Evolutionary conservation across 495 filamentous ascomycete species (phyloP).

Genomic region (Trichoderma gamsii): DNA sequence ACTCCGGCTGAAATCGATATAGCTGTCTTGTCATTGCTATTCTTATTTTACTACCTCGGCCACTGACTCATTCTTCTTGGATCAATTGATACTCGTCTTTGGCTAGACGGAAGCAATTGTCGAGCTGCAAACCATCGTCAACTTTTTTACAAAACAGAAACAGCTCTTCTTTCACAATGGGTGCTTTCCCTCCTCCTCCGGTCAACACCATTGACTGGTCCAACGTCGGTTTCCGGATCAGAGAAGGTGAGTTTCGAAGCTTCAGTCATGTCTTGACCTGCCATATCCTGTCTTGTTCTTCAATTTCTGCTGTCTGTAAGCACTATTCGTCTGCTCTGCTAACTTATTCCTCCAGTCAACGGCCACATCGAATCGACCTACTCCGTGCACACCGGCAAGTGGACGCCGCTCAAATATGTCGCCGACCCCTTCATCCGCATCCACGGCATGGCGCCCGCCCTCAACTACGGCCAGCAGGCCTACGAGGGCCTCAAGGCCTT

Average conservation of each 20-base stretch:
- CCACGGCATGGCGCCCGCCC: slow-evolving; percentile 82
- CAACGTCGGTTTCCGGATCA: slow-evolving; percentile 83
- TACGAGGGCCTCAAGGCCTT: slow-evolving; percentile 94
- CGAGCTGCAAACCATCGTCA: not conserved
- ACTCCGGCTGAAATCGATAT: too few species aligned
- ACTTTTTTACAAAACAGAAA: not conserved
- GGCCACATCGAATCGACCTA: slow-evolving; percentile 73
- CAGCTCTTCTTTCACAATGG: slow-evolving; percentile 29
- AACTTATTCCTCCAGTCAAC: slow-evolving; percentile 48
- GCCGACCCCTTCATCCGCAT: slow-evolving; percentile 70
- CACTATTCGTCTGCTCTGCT: not conserved
- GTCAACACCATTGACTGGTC: slow-evolving; percentile 84
- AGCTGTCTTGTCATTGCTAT: too few species aligned
- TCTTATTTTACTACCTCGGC: not conserved
- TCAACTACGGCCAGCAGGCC: slow-evolving; percentile 92
- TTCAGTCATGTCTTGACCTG: not conserved
- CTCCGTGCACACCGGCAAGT: slow-evolving; percentile 61
- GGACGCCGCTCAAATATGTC: slow-evolving; percentile 68
- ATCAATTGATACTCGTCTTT: too few species aligned
- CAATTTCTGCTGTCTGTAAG: not conserved
- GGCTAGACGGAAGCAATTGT: too few species aligned
- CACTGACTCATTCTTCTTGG: too few species aligned
- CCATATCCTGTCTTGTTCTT: not conserved
- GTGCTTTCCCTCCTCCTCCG: slow-evolving; percentile 72
- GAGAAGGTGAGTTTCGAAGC: slow-evolving; percentile 60